Percentiles rank a stretch among this genome's conserved stretches.
Evolutionary conservation across 176 grass and related monocot genomes (phyloP).

Genomic region (Juncus inflexus): DNA sequence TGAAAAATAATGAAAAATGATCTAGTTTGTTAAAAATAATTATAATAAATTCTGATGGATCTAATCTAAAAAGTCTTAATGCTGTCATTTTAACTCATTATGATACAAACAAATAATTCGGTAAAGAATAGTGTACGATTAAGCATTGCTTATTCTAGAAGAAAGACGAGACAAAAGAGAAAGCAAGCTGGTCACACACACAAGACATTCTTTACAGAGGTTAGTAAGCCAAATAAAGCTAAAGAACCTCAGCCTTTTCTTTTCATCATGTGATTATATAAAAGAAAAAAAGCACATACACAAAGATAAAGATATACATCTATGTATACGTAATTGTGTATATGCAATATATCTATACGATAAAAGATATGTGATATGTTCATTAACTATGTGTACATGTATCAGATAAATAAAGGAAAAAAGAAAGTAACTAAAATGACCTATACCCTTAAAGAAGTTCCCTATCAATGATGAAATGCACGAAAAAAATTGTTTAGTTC

Average conservation of each 20-base stretch:
- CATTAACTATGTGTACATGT: too few species aligned
- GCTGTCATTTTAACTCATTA: not conserved
- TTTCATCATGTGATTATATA: slow-evolving; percentile 19
- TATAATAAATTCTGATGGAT: not conserved
- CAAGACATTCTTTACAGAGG: slow-evolving; percentile 1
- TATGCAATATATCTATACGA: too few species aligned
- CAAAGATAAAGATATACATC: not conserved
- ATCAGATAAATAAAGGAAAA: too few species aligned
- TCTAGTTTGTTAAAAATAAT: too few species aligned
- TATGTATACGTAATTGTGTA: too few species aligned
- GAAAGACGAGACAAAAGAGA: slow-evolving; percentile 16
- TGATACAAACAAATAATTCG: not conserved
- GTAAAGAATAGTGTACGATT: not conserved
- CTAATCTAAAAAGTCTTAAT: not conserved
- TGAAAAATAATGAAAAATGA: not conserved
- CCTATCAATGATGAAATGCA: too few species aligned
- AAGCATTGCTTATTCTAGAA: slow-evolving; percentile 14
- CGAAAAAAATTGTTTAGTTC: too few species aligned
- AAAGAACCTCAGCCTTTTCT: slow-evolving; percentile 10
- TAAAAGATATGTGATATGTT: too few species aligned
- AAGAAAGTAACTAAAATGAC: too few species aligned
- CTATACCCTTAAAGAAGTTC: too few species aligned
- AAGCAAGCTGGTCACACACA: not conserved
- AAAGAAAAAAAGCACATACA: not conserved
- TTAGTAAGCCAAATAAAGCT: slow-evolving; percentile 2